Conservation (phyloP, 2,329 filamentous ascomycete species). For the Exophiala sideris region DNA sequence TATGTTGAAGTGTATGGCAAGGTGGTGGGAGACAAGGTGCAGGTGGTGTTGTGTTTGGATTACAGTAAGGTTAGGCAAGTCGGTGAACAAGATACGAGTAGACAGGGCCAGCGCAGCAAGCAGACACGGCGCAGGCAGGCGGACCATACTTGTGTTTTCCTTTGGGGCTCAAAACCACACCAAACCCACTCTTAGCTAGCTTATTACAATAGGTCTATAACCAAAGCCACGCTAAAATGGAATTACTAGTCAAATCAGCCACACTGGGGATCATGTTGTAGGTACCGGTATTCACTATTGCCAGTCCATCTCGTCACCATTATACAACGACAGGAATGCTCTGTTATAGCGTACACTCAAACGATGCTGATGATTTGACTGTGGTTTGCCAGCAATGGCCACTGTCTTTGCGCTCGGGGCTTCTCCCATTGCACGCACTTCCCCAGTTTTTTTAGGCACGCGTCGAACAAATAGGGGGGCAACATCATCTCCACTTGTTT, state of each 20-base stretch:
- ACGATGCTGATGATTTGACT: background rate
- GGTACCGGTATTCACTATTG: background rate
- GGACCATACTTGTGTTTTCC: background rate
- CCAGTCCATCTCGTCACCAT: background rate
- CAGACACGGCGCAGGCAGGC: background rate
- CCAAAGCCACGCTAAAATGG: background rate
- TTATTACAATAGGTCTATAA: background rate
- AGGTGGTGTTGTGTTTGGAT: background rate
- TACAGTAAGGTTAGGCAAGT: background rate
- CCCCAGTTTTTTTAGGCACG: background rate
- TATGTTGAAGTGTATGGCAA: background rate
- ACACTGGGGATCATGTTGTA: background rate
- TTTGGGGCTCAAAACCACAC: no score
- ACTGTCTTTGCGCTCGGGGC: no score
- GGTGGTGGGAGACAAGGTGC: background rate
- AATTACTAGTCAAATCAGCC: background rate
- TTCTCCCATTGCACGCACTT: background rate
- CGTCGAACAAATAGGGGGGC: background rate
- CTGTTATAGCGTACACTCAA: no score
- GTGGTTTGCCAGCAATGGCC: background rate
- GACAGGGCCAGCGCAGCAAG: background rate
- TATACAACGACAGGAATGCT: background rate
- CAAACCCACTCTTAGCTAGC: background rate
- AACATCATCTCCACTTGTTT: background rate
- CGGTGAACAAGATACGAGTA: constrained; percentile 1